Conservation (phyloP, 192 early-diverging fungal species). For the Coemansia sp. region DNA sequence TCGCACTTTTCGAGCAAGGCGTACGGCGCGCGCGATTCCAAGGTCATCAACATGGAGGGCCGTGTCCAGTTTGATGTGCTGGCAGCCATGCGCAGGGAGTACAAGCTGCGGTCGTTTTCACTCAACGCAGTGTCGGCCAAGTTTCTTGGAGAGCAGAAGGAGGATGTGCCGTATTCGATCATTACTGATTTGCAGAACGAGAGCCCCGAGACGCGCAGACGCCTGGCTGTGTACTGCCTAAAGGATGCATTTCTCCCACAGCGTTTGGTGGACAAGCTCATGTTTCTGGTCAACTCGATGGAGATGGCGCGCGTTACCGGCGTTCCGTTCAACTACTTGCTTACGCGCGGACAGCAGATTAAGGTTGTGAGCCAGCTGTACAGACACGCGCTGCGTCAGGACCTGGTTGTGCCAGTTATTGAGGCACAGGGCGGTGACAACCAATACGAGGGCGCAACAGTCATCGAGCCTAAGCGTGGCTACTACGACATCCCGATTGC, state of each 20-base stretch:
- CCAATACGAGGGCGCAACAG: conserved; percentile 93
- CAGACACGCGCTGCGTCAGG: conserved; percentile 78
- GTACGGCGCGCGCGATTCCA: conserved; percentile 88
- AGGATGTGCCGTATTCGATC: conserved; percentile 98
- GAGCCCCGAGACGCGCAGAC: conserved; percentile 88
- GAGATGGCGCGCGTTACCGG: conserved; percentile 99
- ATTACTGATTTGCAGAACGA: conserved; percentile 97
- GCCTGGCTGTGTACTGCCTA: conserved; percentile 94
- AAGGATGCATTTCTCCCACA: conserved; percentile 97
- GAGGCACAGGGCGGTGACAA: conserved; percentile 80
- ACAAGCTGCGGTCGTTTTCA: conserved; percentile 94
- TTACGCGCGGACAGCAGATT: conserved; percentile 95
- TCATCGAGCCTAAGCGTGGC: conserved; percentile 92
- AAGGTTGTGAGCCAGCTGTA: conserved; percentile 97
- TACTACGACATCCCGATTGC: conserved; percentile 96
- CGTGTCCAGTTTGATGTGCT: conserved; percentile 91
- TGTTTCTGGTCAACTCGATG: conserved; percentile 94
- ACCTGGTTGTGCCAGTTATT: conserved; percentile 86
- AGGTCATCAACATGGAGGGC: conserved; percentile 86
- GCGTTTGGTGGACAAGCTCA: conserved; percentile 93
- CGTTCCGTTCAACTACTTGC: conserved; percentile 90
- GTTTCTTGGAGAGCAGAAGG: conserved; percentile 96
- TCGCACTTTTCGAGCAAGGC: conserved; percentile 86
- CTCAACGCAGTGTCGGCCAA: conserved; percentile 95
- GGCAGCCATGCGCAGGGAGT: conserved; percentile 91